These are phyloP conservation scores for Corymbia maculata DNA, from an alignment of 345 rosid genomes.

Conservation along the genomic window DNA sequence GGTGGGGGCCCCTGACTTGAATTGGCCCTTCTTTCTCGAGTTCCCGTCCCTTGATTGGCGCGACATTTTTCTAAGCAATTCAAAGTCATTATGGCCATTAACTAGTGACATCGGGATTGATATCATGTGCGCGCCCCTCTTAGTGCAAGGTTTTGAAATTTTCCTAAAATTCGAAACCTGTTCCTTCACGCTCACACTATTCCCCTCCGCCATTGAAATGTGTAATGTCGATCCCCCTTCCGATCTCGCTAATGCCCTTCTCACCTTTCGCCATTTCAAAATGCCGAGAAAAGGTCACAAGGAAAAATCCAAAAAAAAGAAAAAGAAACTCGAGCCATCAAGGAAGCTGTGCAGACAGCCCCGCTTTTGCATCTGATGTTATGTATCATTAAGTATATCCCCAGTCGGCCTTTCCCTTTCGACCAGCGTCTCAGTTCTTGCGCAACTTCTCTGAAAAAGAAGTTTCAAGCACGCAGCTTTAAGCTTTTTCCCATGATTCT, in stretches of 20 bases:
- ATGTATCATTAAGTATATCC: background rate
- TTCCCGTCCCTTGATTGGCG: conserved; percentile 18
- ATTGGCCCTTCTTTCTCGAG: conserved; percentile 4
- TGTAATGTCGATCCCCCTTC: background rate
- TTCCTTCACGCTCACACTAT: conserved; percentile 4
- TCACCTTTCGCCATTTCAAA: background rate
- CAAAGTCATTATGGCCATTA: background rate
- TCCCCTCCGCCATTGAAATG: background rate
- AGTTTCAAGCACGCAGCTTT: background rate
- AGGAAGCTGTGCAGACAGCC: background rate
- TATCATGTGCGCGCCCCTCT: conserved; percentile 18
- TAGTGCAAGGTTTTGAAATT: background rate
- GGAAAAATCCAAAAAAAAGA: background rate
- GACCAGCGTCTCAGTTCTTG: background rate
- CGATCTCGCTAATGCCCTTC: background rate
- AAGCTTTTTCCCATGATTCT: background rate
- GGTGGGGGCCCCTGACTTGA: background rate
- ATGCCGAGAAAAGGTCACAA: background rate
- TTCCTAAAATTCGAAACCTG: background rate
- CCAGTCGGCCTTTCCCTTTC: background rate
- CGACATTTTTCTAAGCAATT: background rate
- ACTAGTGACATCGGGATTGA: conserved; percentile 5
- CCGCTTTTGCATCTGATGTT: background rate
- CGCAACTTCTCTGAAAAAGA: background rate
- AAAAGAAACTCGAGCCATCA: background rate